Base-by-base conservation (phyloP, 139 green algal species). In the Chlorella ohadii region DNA sequence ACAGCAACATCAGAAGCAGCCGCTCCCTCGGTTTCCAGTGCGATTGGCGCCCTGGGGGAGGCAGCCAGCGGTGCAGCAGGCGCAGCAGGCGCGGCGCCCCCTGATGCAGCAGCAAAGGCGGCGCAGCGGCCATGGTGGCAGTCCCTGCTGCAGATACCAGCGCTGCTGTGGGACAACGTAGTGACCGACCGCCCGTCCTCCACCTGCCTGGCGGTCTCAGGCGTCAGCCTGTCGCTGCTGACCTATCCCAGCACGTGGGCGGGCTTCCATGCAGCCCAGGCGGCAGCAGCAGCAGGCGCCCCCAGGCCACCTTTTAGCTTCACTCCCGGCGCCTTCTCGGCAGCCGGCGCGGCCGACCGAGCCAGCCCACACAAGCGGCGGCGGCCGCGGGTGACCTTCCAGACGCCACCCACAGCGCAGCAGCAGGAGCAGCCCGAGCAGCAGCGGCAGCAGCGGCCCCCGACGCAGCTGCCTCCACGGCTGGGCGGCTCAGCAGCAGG, bases 221-320 rank as follows among this genome's bases (percentile, higher is more conserved):
- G 89, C 0, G 81, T 92, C 23, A 85, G 64, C 57, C 68, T 92
- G 7, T 31, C 36, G 33, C 78, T 92, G 31, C 34, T 72, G 1
- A 86, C 75, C 27, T 87, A 81, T 39, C 85, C 85, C n/a, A 71
- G 51, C 72, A 76, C 77, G 2, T 88, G 85, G 85, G 38, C 20
- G 11, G 85, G 70, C 13, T 82, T 70, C 57, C 38, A 51, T 25
- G 70, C 51, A 28, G 85, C 79, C 25, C 20, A 78, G 57, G 66
- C 85, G 51, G 78, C 61, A 28, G 75, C 74, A 34, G 56, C 56
- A 34, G 55, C 74, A 33, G 57, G 39, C 16, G 72, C 72, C 17
- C 47, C n/a, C 0, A 19, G 44, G 44, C 19, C n/a, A 41, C n/a
- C 72, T 0, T 79, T 79, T 31, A 65, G 28, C 20, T 64, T 79